These are phyloP conservation scores for Angomonas desouzai DNA, from an alignment of 208 protist species.

Conservation along the genomic window DNA sequence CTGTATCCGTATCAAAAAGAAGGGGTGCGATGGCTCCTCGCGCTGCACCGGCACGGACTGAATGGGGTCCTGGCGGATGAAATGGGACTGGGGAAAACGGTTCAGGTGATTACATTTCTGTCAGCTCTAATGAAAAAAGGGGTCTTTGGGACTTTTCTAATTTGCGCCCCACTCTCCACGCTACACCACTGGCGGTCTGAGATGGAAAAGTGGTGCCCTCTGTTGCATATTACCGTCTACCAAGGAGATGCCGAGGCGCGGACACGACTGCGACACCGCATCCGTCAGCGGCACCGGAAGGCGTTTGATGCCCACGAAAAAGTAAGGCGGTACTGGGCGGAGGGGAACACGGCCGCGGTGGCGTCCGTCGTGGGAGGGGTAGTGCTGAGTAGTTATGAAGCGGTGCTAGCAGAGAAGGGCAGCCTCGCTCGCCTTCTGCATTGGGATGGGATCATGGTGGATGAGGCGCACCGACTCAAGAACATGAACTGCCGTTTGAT, in stretches of 20 bases:
- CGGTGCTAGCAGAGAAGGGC: slow-evolving; percentile 60
- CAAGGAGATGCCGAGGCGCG: slow-evolving; percentile 35
- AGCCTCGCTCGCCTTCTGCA: slow-evolving; percentile 23
- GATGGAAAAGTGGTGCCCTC: slow-evolving; percentile 88
- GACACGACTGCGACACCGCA: slow-evolving; percentile 34
- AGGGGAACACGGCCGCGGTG: slow-evolving; percentile 14
- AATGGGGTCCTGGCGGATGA: slow-evolving; percentile 95
- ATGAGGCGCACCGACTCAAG: slow-evolving; percentile 95
- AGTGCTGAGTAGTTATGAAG: slow-evolving; percentile 94
- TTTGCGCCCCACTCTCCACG: slow-evolving; percentile 91
- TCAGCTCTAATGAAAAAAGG: slow-evolving; percentile 59
- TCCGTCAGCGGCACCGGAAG: slow-evolving; percentile 36
- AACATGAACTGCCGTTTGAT: slow-evolving; percentile 88
- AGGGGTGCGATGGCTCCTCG: slow-evolving; percentile 93
- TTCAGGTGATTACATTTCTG: slow-evolving; percentile 91
- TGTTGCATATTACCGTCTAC: slow-evolving; percentile 56
- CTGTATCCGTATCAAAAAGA: slow-evolving; percentile 91
- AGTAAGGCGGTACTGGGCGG: slow-evolving; percentile 7
- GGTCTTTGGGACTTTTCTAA: slow-evolving; percentile 73
- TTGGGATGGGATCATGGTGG: slow-evolving; percentile 71
- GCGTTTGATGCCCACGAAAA: slow-evolving; percentile 37
- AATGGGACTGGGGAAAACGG: slow-evolving; percentile 96
- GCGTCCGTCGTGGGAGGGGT: slow-evolving; percentile 37
- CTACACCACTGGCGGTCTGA: slow-evolving; percentile 84
- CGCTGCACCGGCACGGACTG: slow-evolving; percentile 73